Percentiles rank a stretch among this genome's conserved stretches.
Conservation (phyloP, 2,329 filamentous ascomycete species). For the Davidsoniella eucalypti region DNA sequence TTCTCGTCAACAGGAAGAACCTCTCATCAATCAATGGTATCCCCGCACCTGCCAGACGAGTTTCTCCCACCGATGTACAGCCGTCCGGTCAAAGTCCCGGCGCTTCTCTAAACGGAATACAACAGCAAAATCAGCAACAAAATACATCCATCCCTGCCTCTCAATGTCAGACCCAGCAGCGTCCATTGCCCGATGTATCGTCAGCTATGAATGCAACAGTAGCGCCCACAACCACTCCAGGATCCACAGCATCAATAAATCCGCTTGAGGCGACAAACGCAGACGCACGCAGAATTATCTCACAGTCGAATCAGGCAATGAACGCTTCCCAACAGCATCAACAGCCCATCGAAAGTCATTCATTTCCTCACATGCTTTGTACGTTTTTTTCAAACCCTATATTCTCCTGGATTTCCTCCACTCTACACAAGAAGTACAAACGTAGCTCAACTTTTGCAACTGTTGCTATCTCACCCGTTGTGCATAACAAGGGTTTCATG, state of each 20-base stretch:
- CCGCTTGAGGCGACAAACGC: not conserved
- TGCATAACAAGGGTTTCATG: too few species aligned
- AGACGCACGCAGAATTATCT: not conserved
- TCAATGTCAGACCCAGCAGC: not conserved
- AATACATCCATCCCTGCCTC: not conserved
- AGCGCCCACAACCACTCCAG: not conserved
- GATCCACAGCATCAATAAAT: not conserved
- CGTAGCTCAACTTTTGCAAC: too few species aligned
- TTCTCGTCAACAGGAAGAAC: not conserved
- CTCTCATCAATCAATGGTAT: conserved; percentile 7
- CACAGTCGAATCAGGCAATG: not conserved
- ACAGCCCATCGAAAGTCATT: too few species aligned
- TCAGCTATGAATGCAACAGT: not conserved
- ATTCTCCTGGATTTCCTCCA: too few species aligned
- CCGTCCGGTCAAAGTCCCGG: conserved; percentile 2
- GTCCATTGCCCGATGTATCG: not conserved
- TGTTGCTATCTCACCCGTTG: too few species aligned
- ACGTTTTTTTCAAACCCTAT: too few species aligned
- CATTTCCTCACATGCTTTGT: too few species aligned
- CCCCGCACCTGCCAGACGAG: conserved; percentile 1
- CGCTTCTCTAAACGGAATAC: not conserved
- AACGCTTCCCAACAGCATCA: too few species aligned
- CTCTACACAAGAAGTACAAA: not conserved
- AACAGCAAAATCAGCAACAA: not conserved
- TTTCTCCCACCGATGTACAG: conserved; percentile 1